Evolutionary conservation across 2,329 filamentous ascomycete species (phyloP), one percentile per base, ranked within the genome.

Genomic region (Acrodontium crateriforme): DNA sequence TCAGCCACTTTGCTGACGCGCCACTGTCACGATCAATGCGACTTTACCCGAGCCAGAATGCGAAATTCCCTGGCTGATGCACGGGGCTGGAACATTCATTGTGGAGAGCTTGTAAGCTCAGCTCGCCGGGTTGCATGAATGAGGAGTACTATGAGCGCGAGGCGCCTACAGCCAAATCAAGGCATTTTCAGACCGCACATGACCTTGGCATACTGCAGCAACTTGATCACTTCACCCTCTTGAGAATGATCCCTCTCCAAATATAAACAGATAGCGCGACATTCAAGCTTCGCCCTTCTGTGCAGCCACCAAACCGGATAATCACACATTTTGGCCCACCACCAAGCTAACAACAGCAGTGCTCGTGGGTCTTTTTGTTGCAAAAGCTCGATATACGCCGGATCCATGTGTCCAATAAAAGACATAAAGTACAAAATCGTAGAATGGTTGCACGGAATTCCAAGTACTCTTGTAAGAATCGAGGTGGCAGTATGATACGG

Each of bases 321-420:
- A 9, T 53, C 56, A 9, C 66, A 44, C 35, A 64, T 61, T 7
- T 63, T 47, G 11, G 41, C 60, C 44, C 65, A 69, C 68, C 68
- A 75, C 47, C 64, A 68, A 0, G 61, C 56, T n/a, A 74, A 45
- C 18, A 75, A 39, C 8, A 73, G 43, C 34, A 75, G 41, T 0
- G 69, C 69, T 16, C 59, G 52, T 1, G 62, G 49, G 24, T 75
- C 69, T 34, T 67, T 72, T 0, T 36, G 19, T 24, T 59, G 47
- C 1, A 75, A 40, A n/a, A 72, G 35, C 0, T 25, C 27, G 9
- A 55, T 53, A 38, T 61, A 71, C 0, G 51, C 49, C 1, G 54
- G 44, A 11, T 59, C 53, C 25, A 70, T 54, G 25, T 58, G 52
- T 7, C 52, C 50, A 17, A 69, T 38, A 39, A 71, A 69, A 1